Base-by-base conservation (phyloP, 2,329 filamentous ascomycete species). In the Fusarium pseudonygamai region DNA sequence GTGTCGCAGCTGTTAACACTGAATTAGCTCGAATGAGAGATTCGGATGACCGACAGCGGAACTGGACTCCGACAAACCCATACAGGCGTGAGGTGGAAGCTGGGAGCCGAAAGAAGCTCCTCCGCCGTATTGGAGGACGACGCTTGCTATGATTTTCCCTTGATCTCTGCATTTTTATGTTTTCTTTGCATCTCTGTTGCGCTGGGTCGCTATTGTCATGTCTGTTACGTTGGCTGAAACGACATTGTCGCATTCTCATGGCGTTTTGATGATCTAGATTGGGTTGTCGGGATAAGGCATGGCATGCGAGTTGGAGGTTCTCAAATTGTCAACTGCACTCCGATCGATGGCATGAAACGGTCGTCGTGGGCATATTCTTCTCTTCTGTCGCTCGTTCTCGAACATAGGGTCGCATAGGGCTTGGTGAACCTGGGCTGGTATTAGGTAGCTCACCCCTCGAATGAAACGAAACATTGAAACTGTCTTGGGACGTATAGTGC, bases 21-120 rank as follows among this genome's bases (percentile, higher is more conserved):
- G 10, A 6, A 46, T 24, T 49, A 89, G 87, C 82, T 30, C 86
- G 88, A 69, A 87, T 87, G 82, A 85, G 81, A 67, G 83, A 85
- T 67, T 83, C 82, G 72, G 87, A 89, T 39, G 84, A 86, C 60
- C 86, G 87, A n/a, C 84, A 88, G 71, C 83, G 82, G 67, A 85
- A 81, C 79, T 87, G 83, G 86, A 82, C 79, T 56, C 80, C 80
- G 53, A 55, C 50, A 28, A 55, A 55, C 15, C 50, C 50, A 30
- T 82, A 84, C 72, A 83, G 86, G 42, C 79, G 80, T 14, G 82
- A 83, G 32, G 68, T 81, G 12, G 60, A 70, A 20, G 53, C 66
- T 34, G 73, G 74, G 32, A 75, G 77, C 39, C 80, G 83, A 39
- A 82, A 81, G 72, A 84, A 82, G 74, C 78, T 85, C 53, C 78